phyloP scores from a whole-genome alignment of 345 rosid genomes.

The Corchorus capsularis region DNA sequence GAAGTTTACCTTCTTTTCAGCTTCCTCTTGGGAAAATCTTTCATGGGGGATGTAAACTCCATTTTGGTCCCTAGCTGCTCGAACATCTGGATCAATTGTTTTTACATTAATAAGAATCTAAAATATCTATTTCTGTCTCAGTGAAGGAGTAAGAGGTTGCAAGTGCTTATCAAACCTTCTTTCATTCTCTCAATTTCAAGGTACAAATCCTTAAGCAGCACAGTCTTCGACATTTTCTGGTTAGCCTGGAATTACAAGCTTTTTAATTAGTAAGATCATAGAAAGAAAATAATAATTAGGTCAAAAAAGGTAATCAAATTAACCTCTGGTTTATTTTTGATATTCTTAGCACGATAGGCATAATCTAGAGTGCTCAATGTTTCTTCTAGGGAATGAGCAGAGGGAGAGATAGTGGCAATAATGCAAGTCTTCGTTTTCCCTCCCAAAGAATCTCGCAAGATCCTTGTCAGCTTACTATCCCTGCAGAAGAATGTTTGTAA shows the following conservation, averaged over 20 bases:
- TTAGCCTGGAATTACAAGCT: constrained; percentile 65
- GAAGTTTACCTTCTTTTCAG: constrained; percentile 79
- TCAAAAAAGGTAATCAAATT: constrained; percentile 24
- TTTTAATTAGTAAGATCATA: constrained; percentile 19
- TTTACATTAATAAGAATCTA: constrained; percentile 7
- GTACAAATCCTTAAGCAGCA: constrained; percentile 85
- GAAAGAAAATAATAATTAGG: constrained; percentile 1
- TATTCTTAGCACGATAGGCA: constrained; percentile 91
- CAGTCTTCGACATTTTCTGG: constrained; percentile 85
- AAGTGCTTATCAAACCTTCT: constrained; percentile 59
- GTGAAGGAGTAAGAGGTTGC: constrained; percentile 7
- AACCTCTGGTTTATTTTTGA: constrained; percentile 95
- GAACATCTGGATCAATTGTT: constrained; percentile 59
- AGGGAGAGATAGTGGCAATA: constrained; percentile 91
- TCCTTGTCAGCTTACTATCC: constrained; percentile 96
- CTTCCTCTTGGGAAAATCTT: constrained; percentile 79
- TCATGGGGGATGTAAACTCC: constrained; percentile 89
- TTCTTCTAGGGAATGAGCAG: constrained; percentile 85
- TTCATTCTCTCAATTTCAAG: constrained; percentile 85
- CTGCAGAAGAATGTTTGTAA: constrained; percentile 37
- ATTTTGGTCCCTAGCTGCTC: constrained; percentile 91
- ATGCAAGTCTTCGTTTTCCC: constrained; percentile 98
- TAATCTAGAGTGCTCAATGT: constrained; percentile 93
- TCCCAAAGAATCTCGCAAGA: constrained; percentile 87
- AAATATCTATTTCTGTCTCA: constrained; percentile 5